Percentiles rank a stretch among this genome's conserved stretches.
phyloP scores from a whole-genome alignment of 257 asterid genomes.

The Avicennia marina region DNA sequence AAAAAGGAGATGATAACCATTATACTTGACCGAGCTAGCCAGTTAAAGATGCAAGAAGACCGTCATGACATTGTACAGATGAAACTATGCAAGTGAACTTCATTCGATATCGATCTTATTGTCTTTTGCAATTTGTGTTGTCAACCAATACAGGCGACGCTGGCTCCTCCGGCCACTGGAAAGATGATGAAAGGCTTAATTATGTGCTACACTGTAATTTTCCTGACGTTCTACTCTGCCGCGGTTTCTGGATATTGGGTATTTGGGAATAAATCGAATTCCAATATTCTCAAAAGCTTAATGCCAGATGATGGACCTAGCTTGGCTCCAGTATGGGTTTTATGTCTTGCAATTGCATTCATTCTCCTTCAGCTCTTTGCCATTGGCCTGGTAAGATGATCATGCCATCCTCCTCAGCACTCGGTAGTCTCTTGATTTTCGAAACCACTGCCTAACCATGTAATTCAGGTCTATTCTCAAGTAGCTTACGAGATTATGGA shows the following conservation, averaged over 20 bases:
- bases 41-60: too few relatives aligned
- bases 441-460: too few relatives aligned
- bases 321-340: constrained; percentile 71
- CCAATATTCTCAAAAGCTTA: constrained; percentile 74
- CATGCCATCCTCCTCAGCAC: too few relatives aligned
- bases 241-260: constrained; percentile 92
- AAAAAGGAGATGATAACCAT: too few relatives aligned
- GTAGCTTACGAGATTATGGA: constrained; percentile 97
- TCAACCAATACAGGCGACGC: constrained; percentile 63
- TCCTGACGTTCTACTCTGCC: constrained; percentile 80
- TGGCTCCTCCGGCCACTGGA: constrained; percentile 94
- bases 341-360: constrained; percentile 55
- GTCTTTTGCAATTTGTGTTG: too few relatives aligned
- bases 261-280: constrained; percentile 75
- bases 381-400: constrained; percentile 63
- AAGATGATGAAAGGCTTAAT: constrained; percentile 91
- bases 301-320: constrained; percentile 73
- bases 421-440: too few relatives aligned
- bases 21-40: too few relatives aligned
- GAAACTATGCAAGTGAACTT: too few relatives aligned
- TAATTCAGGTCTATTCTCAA: constrained; percentile 79
- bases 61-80: too few relatives aligned
- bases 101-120: too few relatives aligned
- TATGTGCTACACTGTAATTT: constrained; percentile 88
- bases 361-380: constrained; percentile 79